A percentile compares a stretch with the other conserved stretches of the same genome.
These are phyloP conservation scores for Epichloe uncinata DNA, from an alignment of 2,329 filamentous ascomycete species.

Conservation along the genomic window DNA sequence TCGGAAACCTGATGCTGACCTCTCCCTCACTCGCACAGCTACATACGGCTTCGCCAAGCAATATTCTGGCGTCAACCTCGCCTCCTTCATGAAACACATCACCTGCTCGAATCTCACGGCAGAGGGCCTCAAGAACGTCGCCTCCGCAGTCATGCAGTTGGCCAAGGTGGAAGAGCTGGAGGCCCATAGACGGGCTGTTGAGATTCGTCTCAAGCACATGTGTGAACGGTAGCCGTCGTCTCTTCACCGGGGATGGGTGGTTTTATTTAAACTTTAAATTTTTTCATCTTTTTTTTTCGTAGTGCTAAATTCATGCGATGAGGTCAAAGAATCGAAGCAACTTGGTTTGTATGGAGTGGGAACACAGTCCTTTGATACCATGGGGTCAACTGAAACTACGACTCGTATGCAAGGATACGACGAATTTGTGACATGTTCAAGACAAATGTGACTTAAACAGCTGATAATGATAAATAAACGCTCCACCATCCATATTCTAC, in stretches of 20 bases:
- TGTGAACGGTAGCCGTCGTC: conserved; percentile 15
- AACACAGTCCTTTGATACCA: too few relatives aligned
- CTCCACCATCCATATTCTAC: not conserved
- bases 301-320: not conserved
- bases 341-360: too few relatives aligned
- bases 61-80: conserved; percentile 94
- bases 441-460: too few relatives aligned
- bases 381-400: too few relatives aligned
- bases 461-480: not conserved
- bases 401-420: too few relatives aligned
- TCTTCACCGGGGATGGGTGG: not conserved
- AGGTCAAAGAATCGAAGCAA: too few relatives aligned
- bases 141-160: conserved; percentile 83
- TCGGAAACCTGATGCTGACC: not conserved
- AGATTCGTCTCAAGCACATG: conserved; percentile 57
- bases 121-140: conserved; percentile 74
- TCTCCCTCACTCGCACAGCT: conserved; percentile 34
- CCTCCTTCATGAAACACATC: conserved; percentile 95
- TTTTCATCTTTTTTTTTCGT: not conserved
- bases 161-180: conserved; percentile 91
- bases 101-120: conserved; percentile 84
- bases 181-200: conserved; percentile 79
- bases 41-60: conserved; percentile 98
- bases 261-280: too few relatives aligned
- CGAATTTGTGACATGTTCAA: too few relatives aligned